Evolutionary conservation across 352 stramenopile genomes (phyloP).

Genomic region (Hyaloperonospora brassicae): DNA sequence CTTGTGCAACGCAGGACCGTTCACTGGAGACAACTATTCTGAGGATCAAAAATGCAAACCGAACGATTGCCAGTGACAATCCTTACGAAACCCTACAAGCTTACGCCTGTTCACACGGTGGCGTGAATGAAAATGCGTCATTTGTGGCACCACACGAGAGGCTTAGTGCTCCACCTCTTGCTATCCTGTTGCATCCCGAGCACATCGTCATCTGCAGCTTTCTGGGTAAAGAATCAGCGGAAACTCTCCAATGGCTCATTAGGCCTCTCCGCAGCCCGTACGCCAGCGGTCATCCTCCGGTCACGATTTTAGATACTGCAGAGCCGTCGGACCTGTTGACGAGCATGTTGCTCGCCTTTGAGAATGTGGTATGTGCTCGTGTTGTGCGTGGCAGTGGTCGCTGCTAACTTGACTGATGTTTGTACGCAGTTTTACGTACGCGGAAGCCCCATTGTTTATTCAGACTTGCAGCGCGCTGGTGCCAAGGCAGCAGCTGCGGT

Average conservation of each 20-base stretch:
- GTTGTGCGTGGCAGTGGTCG: background rate
- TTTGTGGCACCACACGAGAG: constrained; percentile 1
- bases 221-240: constrained; percentile 64
- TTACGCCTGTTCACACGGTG: constrained; percentile 16
- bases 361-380: constrained; percentile 51
- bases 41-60: constrained; percentile 32
- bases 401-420: background rate
- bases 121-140: background rate
- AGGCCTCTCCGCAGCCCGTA: constrained; percentile 51
- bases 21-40: constrained; percentile 55
- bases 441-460: constrained; percentile 69
- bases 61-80: constrained; percentile 28
- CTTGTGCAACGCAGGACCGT: constrained; percentile 34
- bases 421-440: constrained; percentile 63
- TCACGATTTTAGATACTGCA: constrained; percentile 72
- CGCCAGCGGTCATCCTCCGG: constrained; percentile 43
- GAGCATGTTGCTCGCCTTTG: constrained; percentile 41
- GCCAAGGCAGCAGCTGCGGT: constrained; percentile 71
- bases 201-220: constrained; percentile 84
- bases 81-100: constrained; percentile 37
- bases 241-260: constrained; percentile 72
- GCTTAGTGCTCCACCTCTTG: constrained; percentile 46
- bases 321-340: constrained; percentile 47
- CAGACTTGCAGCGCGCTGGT: constrained; percentile 68
- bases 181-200: constrained; percentile 48